Evolutionary conservation across 2,329 filamentous ascomycete species (phyloP).

Genomic region (Dendrostoma leiphaemia): DNA sequence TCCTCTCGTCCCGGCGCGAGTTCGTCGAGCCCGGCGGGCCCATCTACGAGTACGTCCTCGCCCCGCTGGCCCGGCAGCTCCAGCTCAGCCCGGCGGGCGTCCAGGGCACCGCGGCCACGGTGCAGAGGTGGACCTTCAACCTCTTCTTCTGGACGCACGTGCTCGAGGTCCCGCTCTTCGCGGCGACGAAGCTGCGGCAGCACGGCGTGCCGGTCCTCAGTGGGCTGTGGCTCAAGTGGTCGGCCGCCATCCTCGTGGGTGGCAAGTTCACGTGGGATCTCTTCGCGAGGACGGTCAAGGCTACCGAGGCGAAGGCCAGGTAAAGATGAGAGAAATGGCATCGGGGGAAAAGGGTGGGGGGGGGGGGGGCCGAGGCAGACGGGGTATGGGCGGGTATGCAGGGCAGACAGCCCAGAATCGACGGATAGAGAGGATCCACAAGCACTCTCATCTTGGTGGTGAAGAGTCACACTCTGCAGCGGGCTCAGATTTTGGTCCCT

Average conservation of each 20-base stretch:
- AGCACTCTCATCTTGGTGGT: too few relatives aligned
- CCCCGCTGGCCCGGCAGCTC: not conserved
- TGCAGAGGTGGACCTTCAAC: conserved; percentile 1
- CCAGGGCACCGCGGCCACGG: not conserved
- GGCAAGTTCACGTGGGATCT: conserved; percentile 5
- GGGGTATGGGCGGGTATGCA: too few relatives aligned
- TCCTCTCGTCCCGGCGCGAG: conserved; percentile 5
- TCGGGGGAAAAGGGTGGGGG: too few relatives aligned
- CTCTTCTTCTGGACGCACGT: not conserved
- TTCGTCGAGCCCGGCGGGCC: conserved; percentile 12
- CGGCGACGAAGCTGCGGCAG: conserved; percentile 9
- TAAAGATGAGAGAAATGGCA: not conserved
- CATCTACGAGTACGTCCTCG: conserved; percentile 1
- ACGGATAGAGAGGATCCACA: too few relatives aligned
- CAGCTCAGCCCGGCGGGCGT: not conserved
- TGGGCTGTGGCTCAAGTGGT: conserved; percentile 14
- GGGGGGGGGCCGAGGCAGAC: too few relatives aligned
- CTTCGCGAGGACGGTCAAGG: conserved; percentile 7
- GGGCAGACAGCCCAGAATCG: too few relatives aligned
- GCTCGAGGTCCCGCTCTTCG: conserved; percentile 13
- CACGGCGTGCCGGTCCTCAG: conserved; percentile 14
- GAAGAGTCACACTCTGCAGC: too few relatives aligned
- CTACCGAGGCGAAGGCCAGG: not conserved
- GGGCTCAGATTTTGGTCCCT: too few relatives aligned
- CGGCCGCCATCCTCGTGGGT: not conserved